phyloP scores from a whole-genome alignment of 1,284 basidiomycete species.

The Bjerkandera adusta region DNA sequence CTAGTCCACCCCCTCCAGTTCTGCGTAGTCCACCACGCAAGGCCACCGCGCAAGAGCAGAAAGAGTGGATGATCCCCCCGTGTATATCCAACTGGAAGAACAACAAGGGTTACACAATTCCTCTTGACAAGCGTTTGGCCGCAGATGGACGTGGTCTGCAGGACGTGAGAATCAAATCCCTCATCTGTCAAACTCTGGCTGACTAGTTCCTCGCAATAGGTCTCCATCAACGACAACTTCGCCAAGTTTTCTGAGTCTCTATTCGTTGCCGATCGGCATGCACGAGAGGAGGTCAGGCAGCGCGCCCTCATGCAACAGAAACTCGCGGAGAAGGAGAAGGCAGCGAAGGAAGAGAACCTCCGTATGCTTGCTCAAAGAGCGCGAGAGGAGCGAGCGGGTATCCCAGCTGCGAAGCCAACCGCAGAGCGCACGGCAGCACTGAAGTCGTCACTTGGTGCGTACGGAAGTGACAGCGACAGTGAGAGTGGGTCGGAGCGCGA shows the following conservation, averaged over 20 bases:
- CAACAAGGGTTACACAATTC: constrained; percentile 99
- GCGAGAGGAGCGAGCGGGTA: constrained; percentile 88
- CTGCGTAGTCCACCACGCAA: constrained; percentile 94
- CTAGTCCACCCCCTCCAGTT: constrained; percentile 96
- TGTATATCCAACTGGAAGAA: constrained; percentile 99
- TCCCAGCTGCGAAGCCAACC: constrained; percentile 54
- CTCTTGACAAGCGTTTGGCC: constrained; percentile 96
- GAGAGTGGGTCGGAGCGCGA: constrained; percentile 45
- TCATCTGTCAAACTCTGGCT: too few species aligned
- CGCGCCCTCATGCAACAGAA: constrained; percentile 98
- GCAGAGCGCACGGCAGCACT: constrained; percentile 63
- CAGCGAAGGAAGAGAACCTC: constrained; percentile 94
- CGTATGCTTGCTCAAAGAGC: constrained; percentile 93
- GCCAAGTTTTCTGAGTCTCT: constrained; percentile 98
- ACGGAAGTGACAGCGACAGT: constrained; percentile 74
- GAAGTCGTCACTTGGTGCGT: constrained; percentile 78
- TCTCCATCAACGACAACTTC: constrained; percentile 99
- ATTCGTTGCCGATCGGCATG: constrained; percentile 96
- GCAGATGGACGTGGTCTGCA: constrained; percentile 97
- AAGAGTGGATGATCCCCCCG: constrained; percentile 99
- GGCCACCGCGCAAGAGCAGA: constrained; percentile 95
- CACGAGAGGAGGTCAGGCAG: constrained; percentile 96
- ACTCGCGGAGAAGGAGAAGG: constrained; percentile 97
- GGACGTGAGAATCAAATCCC: constrained; percentile 68
- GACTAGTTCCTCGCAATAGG: constrained; percentile 39